These are phyloP conservation scores for Solanum gandarillasii DNA, from an alignment of 257 asterid species.

Conservation along the genomic window DNA sequence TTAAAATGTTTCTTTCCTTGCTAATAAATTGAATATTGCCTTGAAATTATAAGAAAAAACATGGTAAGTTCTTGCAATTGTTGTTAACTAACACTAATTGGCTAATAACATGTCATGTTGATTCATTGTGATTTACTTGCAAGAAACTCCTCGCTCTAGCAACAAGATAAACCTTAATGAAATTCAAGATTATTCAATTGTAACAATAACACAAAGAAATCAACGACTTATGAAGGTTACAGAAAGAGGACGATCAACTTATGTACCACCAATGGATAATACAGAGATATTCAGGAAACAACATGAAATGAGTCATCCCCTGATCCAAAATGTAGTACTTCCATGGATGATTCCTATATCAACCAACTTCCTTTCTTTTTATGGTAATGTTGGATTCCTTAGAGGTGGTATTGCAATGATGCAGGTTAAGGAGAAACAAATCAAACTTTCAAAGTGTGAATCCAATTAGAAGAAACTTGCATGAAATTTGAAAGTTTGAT, in stretches of 20 bases:
- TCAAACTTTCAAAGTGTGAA: constrained; percentile 9
- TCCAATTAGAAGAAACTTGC: too few relatives aligned
- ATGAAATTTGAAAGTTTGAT: too few relatives aligned
- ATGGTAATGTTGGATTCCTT: constrained; percentile 1
- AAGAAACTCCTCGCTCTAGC: constrained; percentile 3
- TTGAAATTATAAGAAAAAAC: background rate
- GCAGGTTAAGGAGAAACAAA: constrained; percentile 10
- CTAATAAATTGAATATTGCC: background rate
- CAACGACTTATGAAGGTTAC: background rate
- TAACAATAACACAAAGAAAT: background rate
- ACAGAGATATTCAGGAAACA: constrained; percentile 5
- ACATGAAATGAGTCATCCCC: background rate
- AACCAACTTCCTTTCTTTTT: constrained; percentile 9
- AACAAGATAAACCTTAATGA: background rate
- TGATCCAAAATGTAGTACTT: background rate
- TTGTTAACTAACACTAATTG: background rate
- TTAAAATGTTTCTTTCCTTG: background rate
- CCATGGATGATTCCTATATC: background rate
- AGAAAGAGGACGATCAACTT: background rate
- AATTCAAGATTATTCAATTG: constrained; percentile 6
- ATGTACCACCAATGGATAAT: background rate
- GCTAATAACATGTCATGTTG: background rate
- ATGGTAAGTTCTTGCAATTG: background rate
- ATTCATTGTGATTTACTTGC: constrained; percentile 21
- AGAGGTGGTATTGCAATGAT: background rate